phyloP scores from a whole-genome alignment of 257 asterid species.

The Parsonsia alboflavescens region DNA sequence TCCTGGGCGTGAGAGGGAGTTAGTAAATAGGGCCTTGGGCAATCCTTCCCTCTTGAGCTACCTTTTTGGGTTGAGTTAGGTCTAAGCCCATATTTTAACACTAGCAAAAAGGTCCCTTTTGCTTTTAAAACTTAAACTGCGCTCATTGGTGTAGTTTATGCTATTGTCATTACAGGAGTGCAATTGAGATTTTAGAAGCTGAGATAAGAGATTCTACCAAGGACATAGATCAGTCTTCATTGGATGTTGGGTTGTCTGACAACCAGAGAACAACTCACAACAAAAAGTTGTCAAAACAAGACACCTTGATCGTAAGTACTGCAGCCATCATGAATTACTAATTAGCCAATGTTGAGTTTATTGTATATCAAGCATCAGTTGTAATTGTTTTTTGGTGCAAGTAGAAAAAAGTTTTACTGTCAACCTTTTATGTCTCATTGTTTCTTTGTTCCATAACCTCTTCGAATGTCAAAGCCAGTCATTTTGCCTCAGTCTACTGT shows the following conservation, averaged over 20 bases:
- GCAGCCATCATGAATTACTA: not conserved
- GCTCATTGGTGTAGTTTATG: not conserved
- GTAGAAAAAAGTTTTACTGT: not conserved
- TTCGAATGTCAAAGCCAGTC: not conserved
- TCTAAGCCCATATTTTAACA: too few species aligned
- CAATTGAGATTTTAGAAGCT: slow-evolving; percentile 76
- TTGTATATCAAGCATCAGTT: not conserved
- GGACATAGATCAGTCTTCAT: slow-evolving; percentile 24
- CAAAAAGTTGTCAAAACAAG: slow-evolving; percentile 30
- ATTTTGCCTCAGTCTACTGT: not conserved
- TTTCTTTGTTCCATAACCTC: not conserved
- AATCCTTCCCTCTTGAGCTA: too few species aligned
- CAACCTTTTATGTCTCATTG: not conserved
- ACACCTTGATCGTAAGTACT: slow-evolving; percentile 41
- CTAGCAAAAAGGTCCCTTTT: slow-evolving; percentile 3
- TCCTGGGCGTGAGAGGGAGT: too few species aligned
- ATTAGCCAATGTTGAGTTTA: slow-evolving; percentile 5
- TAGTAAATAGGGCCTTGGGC: too few species aligned
- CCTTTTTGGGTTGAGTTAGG: too few species aligned
- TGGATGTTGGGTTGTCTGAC: slow-evolving; percentile 26
- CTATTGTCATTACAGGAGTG: slow-evolving; percentile 53
- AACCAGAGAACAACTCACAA: slow-evolving; percentile 37
- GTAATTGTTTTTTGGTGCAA: not conserved
- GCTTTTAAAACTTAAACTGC: slow-evolving; percentile 16
- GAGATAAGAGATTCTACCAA: slow-evolving; percentile 47